A percentile compares a stretch with the other conserved stretches of the same genome.
Evolutionary conservation across 495 filamentous ascomycete species (phyloP).

Genomic region (Endocarpon pusillum): DNA sequence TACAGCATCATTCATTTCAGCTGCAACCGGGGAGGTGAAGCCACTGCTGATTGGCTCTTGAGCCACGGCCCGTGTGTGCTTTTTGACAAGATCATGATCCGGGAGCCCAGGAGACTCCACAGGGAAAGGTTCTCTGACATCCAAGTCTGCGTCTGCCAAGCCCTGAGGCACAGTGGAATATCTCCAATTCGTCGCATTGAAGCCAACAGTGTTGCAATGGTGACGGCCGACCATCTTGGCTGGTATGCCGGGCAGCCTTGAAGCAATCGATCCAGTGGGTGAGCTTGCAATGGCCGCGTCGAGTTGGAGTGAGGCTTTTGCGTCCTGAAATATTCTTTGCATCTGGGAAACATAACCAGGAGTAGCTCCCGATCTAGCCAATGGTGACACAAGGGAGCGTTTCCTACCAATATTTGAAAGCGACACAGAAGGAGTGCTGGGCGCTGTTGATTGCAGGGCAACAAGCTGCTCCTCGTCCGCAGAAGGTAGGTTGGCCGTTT

Average conservation of each 20-base stretch:
- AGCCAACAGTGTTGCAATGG: not conserved
- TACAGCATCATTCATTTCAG: too few species aligned
- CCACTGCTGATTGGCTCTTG: conserved; percentile 2
- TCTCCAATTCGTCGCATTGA: not conserved
- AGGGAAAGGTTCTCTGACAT: not conserved
- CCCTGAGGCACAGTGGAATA: not conserved
- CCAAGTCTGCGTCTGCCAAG: not conserved
- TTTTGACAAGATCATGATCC: not conserved
- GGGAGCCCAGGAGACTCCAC: not conserved
- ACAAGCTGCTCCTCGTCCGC: too few species aligned
- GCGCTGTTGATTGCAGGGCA: too few species aligned
- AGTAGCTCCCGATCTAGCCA: not conserved
- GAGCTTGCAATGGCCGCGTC: conserved; percentile 1
- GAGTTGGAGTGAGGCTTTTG: not conserved
- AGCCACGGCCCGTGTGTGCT: not conserved
- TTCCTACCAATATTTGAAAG: not conserved
- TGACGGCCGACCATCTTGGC: not conserved
- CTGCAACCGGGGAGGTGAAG: conserved; percentile 1
- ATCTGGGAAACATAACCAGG: not conserved
- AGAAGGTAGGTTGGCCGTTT: too few species aligned
- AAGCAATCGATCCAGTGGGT: not conserved
- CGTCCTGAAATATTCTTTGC: conserved; percentile 1
- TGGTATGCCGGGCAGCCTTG: not conserved
- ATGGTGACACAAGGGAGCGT: not conserved
- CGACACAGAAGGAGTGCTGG: too few species aligned